phyloP scores from a whole-genome alignment of 1,284 basidiomycete species.

The Apiotrichum veenhuisii region DNA sequence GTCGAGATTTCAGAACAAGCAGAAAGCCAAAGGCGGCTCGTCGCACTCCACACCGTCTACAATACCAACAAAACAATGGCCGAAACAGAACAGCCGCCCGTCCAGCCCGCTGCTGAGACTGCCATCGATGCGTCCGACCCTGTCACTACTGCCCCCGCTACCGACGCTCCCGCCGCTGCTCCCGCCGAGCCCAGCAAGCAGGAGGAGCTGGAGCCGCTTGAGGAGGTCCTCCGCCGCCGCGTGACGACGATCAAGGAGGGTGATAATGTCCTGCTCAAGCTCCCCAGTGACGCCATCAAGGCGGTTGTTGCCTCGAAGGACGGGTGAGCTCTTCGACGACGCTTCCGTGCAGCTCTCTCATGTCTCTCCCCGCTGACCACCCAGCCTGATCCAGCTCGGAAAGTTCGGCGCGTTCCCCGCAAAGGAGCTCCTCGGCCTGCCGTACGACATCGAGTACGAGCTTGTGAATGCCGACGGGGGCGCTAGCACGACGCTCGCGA shows the following conservation, averaged over 20 bases:
- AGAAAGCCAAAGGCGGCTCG: no score
- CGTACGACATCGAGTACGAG: slow-evolving; percentile 54
- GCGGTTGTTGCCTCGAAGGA: slow-evolving; percentile 45
- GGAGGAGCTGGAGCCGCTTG: slow-evolving; percentile 26
- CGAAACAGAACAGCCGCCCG: not conserved
- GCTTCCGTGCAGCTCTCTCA: no score
- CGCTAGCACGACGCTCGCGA: slow-evolving; percentile 8
- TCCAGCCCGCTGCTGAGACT: not conserved
- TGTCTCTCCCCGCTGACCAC: not conserved
- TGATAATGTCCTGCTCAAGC: slow-evolving; percentile 50
- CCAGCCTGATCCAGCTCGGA: slow-evolving; percentile 48
- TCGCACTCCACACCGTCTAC: no score
- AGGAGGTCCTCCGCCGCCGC: slow-evolving; percentile 35
- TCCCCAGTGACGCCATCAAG: slow-evolving; percentile 51
- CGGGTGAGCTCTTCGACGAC: slow-evolving; percentile 29
- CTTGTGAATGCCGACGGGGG: slow-evolving; percentile 29
- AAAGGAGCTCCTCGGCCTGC: slow-evolving; percentile 46
- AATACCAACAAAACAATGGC: not conserved
- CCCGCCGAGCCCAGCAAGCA: slow-evolving; percentile 1
- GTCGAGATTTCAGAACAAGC: not conserved
- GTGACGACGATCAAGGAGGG: slow-evolving; percentile 46
- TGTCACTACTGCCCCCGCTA: not conserved
- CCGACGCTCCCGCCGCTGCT: not conserved
- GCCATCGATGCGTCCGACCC: not conserved
- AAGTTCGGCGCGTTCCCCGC: slow-evolving; percentile 53